These are phyloP conservation scores for Margaritispora aquatica DNA, from an alignment of 495 filamentous ascomycete genomes.

Conservation along the genomic window DNA sequence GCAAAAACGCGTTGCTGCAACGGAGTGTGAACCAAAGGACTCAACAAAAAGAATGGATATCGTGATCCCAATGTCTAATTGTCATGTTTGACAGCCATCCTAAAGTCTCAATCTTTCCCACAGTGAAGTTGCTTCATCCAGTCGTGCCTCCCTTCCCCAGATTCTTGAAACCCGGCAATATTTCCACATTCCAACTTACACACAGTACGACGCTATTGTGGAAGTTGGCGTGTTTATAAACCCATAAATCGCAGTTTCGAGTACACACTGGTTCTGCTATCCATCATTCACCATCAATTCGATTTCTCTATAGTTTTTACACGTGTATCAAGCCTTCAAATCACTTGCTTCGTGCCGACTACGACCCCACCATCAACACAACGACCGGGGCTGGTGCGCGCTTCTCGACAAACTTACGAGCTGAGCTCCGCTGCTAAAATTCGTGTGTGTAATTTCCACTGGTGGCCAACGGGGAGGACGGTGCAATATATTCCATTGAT, in stretches of 20 bases:
- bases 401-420: not conserved
- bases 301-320: not conserved
- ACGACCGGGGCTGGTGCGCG: constrained; percentile 3
- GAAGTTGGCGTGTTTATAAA: too few relatives aligned
- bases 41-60: not conserved
- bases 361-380: constrained; percentile 18
- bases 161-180: constrained; percentile 16
- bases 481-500: not conserved
- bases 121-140: not conserved
- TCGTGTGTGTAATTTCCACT: not conserved
- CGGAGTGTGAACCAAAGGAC: too few relatives aligned
- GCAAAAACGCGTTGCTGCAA: not conserved
- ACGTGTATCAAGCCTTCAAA: not conserved
- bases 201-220: too few relatives aligned
- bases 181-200: constrained; percentile 15
- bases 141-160: constrained; percentile 18
- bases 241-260: too few relatives aligned
- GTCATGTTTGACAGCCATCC: not conserved
- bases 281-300: not conserved
- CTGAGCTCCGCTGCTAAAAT: constrained; percentile 1
- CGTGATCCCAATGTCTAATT: not conserved
- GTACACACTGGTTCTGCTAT: not conserved
- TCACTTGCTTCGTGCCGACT: not conserved
- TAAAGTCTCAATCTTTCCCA: not conserved
- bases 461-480: not conserved